Percentiles rank a stretch among this genome's conserved stretches.
Conservation (phyloP, 805 yeast genomes). For the Yarrowia alimentaria region DNA sequence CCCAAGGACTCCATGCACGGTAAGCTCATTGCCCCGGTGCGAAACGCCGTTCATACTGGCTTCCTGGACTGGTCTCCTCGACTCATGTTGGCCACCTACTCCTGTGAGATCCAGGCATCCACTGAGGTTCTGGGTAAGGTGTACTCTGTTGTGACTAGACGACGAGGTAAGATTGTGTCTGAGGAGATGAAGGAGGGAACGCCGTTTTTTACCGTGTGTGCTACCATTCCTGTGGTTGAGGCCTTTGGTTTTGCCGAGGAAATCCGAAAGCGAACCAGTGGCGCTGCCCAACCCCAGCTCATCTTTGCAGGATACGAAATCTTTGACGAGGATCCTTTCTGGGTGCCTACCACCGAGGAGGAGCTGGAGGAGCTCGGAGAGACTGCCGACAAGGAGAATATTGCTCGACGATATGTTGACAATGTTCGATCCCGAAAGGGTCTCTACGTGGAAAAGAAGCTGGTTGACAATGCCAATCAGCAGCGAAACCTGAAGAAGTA, state of each 20-base stretch:
- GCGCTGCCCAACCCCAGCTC: constrained; percentile 95
- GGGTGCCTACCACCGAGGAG: constrained; percentile 98
- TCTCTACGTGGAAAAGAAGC: constrained; percentile 81
- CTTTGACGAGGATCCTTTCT: constrained; percentile 90
- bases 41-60: constrained; percentile 68
- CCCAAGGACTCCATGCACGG: constrained; percentile 50
- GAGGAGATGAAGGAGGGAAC: constrained; percentile 99
- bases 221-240: constrained; percentile 87
- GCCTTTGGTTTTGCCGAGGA: constrained; percentile 97
- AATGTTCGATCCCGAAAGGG: constrained; percentile 82
- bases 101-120: constrained; percentile 92
- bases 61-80: constrained; percentile 85
- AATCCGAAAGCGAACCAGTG: constrained; percentile 86
- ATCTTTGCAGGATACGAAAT: constrained; percentile 85
- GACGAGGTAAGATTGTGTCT: constrained; percentile 78
- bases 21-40: constrained; percentile 66
- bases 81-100: constrained; percentile 84
- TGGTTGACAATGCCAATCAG: constrained; percentile 88
- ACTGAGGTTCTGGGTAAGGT: constrained; percentile 94
- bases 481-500: constrained; percentile 66
- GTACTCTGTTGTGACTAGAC: constrained; percentile 85
- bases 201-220: constrained; percentile 85
- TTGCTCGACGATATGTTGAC: constrained; percentile 86
- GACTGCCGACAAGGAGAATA: constrained; percentile 84
- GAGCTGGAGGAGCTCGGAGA: constrained; percentile 93